Evolutionary conservation across 2,329 filamentous ascomycete species (phyloP), one percentile per base, ranked within the genome.

Genomic region (Cryphonectria carpinicola): DNA sequence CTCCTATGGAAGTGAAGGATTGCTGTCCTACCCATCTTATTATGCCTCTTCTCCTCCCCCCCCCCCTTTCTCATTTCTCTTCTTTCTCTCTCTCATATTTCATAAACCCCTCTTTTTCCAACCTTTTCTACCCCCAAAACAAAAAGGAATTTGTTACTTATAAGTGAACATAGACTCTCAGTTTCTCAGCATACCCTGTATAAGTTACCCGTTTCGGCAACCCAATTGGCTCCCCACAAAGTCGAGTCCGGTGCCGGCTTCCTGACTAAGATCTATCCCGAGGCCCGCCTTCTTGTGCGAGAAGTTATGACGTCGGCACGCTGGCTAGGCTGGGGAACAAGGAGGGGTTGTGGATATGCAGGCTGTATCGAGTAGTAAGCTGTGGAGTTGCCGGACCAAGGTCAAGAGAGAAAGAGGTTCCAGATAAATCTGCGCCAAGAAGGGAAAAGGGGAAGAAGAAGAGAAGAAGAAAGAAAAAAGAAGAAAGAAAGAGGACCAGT

Each of bases 171-270:
- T 13, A 22, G 10, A 14, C 25, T 10, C 11, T 25, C 28, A 28
- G 28, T 28, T 0, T 11, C 28, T 62, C 17, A 19, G 35, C 35
- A n/a, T 37, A 25, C 19, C 60, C 60, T 10, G 60, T 62, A 39
- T 62, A 37, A 62, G 32, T 62, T 62, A 41, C 60, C 60, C 60
- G 25, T 41, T 62, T 62, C 35, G 32, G 60, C 35, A 22, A 25
- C 60, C 25, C 54, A 32, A 28, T 58, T 58, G 54, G 22, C 41
- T 62, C 60, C 60, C 60, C 60, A 19, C 60, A 25, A 25, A 25
- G 14, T 35, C 35, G 8, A 25, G 14, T 35, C 35, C 19, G 28
- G 14, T 35, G 19, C 60, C 17, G 37, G 60, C 19, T 10, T 25
- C 35, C 35, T 62, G 35, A 62, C 19, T 62, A 62, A 62, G 8